Conservation (phyloP, 495 filamentous ascomycete genomes). For the Aspergillus bridgeri region DNA sequence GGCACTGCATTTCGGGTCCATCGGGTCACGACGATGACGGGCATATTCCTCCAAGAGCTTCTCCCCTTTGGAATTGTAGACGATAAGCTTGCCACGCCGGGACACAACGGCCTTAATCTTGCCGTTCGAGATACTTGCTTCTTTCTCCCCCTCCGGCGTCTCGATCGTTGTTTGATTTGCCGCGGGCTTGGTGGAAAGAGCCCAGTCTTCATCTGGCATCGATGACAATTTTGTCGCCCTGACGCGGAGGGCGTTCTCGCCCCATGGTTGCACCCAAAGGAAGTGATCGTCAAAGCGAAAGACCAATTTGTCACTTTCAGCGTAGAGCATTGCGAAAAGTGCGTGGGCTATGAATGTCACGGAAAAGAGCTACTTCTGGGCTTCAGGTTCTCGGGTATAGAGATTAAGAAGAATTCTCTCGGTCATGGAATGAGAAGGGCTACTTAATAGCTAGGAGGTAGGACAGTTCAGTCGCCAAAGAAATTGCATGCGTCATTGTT, state of each 20-base stretch:
- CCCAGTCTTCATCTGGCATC: slow-evolving; percentile 54
- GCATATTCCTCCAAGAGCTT: slow-evolving; percentile 55
- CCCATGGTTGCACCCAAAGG: slow-evolving; percentile 56
- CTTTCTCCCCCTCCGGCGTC: slow-evolving; percentile 22
- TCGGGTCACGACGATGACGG: slow-evolving; percentile 46
- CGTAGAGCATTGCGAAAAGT: slow-evolving; percentile 38
- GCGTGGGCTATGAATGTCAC: not conserved
- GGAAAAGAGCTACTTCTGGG: not conserved
- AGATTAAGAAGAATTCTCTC: not conserved
- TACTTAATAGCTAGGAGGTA: not conserved
- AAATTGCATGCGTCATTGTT: not conserved
- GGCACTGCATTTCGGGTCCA: slow-evolving; percentile 54
- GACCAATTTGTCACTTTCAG: slow-evolving; percentile 36
- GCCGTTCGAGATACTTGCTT: slow-evolving; percentile 48
- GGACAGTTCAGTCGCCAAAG: not conserved
- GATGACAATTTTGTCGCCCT: slow-evolving; percentile 47
- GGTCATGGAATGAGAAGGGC: not conserved
- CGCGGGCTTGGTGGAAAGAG: slow-evolving; percentile 33
- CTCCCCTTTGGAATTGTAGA: slow-evolving; percentile 41
- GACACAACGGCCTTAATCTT: slow-evolving; percentile 49
- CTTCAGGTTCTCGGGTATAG: not conserved
- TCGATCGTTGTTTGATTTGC: slow-evolving; percentile 17
- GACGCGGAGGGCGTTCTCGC: slow-evolving; percentile 50
- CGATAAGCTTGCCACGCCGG: slow-evolving; percentile 46
- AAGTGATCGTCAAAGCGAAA: slow-evolving; percentile 52